Evolutionary conservation across 768 basidiomycete genomes (phyloP), one percentile per base, ranked within the genome.

Genomic region (Lactarius deliciosus): DNA sequence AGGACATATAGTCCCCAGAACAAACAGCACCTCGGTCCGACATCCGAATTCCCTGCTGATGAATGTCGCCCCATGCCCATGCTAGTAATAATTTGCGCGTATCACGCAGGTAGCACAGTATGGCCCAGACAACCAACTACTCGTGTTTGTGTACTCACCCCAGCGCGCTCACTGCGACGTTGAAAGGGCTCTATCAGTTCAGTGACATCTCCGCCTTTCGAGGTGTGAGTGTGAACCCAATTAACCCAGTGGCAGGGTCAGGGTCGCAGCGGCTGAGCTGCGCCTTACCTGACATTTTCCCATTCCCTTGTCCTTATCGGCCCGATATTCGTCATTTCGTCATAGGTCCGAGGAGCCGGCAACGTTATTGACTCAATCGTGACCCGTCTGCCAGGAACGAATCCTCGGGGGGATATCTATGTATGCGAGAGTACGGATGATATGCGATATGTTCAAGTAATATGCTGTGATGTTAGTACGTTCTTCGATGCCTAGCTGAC

Each of bases 21-120:
- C 22, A 5, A 40, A 47, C 25, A 18, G 5, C 7, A 5, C 22
- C n/a, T 11, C 66, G 66, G 66, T 43, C 62, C 66, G 66, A 68
- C 22, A 30, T 45, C 62, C 62, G 62, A 59, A 45, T 30, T 34
- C 40, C 57, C 45, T 61, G 36, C n/a, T n/a, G n/a, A n/a, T n/a
- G n/a, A n/a, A n/a, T n/a, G 20, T 25, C 30, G 8, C 55, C 32
- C 55, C 28, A 30, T 56, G 55, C 32, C 36, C 36, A 38, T 5
- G 36, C 36, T 38, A 9, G 34, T 30, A 56, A 32, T 30, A 32
- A 20, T n/a, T 56, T 55, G 54, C 28, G 54, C 30, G 20, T 16
- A 18, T 30, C 55, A 34, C 8, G 20, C 20, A 56, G 16, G 55
- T 34, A 10, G 15, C 7, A 30, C 47, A 11, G 45, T 34, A 61